Evolutionary conservation across 352 stramenopile species (phyloP).

Genomic region (Phytopythium delawarense): DNA sequence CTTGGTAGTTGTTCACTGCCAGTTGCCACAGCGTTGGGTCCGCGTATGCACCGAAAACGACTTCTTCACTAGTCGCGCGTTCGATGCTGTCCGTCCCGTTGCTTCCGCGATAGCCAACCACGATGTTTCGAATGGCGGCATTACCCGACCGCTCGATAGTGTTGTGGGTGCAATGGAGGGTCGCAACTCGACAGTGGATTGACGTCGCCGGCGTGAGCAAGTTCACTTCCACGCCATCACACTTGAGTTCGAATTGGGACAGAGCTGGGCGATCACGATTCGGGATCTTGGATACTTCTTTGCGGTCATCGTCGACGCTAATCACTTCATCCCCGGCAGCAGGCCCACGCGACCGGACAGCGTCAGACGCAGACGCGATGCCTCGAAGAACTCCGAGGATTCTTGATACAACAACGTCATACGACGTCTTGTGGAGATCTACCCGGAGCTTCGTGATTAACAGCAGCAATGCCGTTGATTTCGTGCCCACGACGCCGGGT

Average conservation of each 20-base stretch:
- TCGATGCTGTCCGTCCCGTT: neutral
- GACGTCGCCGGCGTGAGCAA: conserved; percentile 24
- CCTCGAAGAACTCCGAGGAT: conserved; percentile 11
- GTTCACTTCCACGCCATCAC: conserved; percentile 56
- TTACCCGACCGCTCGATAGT: conserved; percentile 17
- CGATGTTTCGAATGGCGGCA: conserved; percentile 62
- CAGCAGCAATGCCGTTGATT: conserved; percentile 12
- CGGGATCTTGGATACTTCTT: neutral
- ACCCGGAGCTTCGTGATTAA: conserved; percentile 27
- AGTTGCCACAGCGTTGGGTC: conserved; percentile 75
- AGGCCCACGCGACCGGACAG: neutral
- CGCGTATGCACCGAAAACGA: conserved; percentile 59
- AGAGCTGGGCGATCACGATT: neutral
- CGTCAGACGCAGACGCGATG: neutral
- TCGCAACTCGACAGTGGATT: conserved; percentile 57
- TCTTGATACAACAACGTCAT: conserved; percentile 19
- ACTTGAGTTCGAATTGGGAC: conserved; percentile 8
- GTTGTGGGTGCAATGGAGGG: conserved; percentile 29
- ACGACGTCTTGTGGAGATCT: conserved; percentile 22
- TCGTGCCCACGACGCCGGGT: conserved; percentile 9
- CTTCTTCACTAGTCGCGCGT: conserved; percentile 33
- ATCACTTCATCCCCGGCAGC: neutral
- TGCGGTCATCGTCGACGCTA: neutral
- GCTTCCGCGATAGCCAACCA: conserved; percentile 32
- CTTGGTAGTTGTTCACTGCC: conserved; percentile 60